Conservation (phyloP, 108 stramenopile species). For the Cyclotella kingstonii region DNA sequence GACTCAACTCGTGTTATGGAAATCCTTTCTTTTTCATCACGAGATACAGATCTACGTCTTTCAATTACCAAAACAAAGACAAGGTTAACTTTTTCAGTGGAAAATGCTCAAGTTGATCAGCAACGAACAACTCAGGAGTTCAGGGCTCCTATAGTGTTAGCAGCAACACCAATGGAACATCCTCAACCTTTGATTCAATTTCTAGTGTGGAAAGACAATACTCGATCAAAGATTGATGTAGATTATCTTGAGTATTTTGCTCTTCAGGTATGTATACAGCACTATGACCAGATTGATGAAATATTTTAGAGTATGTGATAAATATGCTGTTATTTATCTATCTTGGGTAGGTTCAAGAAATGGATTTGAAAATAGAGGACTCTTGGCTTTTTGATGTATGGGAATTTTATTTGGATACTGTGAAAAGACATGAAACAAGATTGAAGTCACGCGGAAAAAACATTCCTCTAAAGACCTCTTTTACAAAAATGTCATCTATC, state of each 20-base stretch:
- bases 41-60: conserved; percentile 66
- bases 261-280: conserved; percentile 25
- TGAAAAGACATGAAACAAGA: conserved; percentile 42
- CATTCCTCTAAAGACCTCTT: conserved; percentile 1
- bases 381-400: conserved; percentile 67
- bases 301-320: conserved; percentile 5
- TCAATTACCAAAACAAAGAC: conserved; percentile 73
- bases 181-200: conserved; percentile 75
- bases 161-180: conserved; percentile 62
- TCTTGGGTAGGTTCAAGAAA: conserved; percentile 55
- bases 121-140: conserved; percentile 49
- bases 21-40: conserved; percentile 55
- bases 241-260: conserved; percentile 75
- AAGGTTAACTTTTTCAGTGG: conserved; percentile 59
- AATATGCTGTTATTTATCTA: background rate
- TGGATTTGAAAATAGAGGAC: conserved; percentile 84
- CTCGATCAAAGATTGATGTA: conserved; percentile 62
- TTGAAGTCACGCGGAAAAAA: conserved; percentile 25
- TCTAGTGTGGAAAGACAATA: conserved; percentile 76
- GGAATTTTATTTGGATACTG: conserved; percentile 62
- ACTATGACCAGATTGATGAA: background rate
- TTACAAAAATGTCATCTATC: conserved; percentile 20
- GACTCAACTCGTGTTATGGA: conserved; percentile 69
- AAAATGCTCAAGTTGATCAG: conserved; percentile 78
- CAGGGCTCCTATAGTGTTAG: conserved; percentile 71